These are phyloP conservation scores for Panaeolus cyanescens DNA, from an alignment of 768 basidiomycete species.

Conservation along the genomic window DNA sequence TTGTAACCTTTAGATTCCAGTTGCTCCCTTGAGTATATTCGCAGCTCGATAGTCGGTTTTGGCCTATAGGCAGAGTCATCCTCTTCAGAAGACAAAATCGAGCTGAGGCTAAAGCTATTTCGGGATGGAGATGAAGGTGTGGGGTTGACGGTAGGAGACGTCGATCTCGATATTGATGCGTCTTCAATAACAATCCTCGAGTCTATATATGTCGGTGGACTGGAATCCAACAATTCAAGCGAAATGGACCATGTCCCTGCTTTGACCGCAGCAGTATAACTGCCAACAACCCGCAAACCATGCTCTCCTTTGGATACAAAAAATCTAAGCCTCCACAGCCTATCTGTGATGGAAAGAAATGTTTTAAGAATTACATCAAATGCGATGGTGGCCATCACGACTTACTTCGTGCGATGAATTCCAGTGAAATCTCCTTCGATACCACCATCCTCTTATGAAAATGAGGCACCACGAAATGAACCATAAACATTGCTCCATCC, in stretches of 20 bases:
- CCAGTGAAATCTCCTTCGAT: slow-evolving; percentile 50
- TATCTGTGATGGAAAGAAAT: slow-evolving; percentile 33
- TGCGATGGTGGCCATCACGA: not conserved
- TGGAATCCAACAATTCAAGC: slow-evolving; percentile 54
- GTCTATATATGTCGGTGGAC: slow-evolving; percentile 60
- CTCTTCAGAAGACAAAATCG: not conserved
- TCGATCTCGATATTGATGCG: slow-evolving; percentile 1
- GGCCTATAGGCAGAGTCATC: slow-evolving; percentile 14
- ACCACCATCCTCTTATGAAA: slow-evolving; percentile 78
- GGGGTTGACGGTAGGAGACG: not conserved
- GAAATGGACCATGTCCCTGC: slow-evolving; percentile 49
- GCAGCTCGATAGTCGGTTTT: slow-evolving; percentile 36
- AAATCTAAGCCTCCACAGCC: slow-evolving; percentile 60
- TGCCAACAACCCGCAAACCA: not conserved
- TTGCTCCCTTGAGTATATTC: slow-evolving; percentile 31
- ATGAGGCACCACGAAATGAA: slow-evolving; percentile 49
- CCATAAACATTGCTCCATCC: slow-evolving; percentile 56
- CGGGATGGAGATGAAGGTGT: slow-evolving; percentile 7
- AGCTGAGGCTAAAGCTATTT: not conserved
- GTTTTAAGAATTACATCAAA: not conserved
- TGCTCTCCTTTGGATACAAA: slow-evolving; percentile 20
- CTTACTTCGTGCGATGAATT: slow-evolving; percentile 64
- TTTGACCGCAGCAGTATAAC: slow-evolving; percentile 6
- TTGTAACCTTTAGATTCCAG: slow-evolving; percentile 21
- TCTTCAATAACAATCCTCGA: slow-evolving; percentile 41